Evolutionary conservation across 192 early-diverging fungal species (phyloP), one percentile per base, ranked within the genome.

Genomic region (Linnemannia exigua): DNA sequence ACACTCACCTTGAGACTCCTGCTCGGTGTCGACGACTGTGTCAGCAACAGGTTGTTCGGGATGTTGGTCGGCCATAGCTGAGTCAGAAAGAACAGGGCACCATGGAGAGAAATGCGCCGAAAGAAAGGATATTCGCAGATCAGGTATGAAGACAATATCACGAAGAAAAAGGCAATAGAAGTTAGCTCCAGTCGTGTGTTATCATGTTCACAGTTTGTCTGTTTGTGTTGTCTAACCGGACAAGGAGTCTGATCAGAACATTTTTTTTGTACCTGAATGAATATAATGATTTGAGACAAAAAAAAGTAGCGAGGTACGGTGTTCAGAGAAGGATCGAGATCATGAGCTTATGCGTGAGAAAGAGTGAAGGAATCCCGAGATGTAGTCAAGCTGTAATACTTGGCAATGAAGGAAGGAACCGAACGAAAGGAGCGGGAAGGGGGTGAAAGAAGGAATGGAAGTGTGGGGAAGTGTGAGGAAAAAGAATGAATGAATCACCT

Each of bases 1-100:
- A 54, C 52, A 28, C 80, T 51, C 38, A 86, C 84, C 84, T 86
- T 86, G 84, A 54, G 66, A 33, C 22, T 86, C 84, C 51, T 86
- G 84, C 71, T 86, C 84, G 37, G 70, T 37, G 33, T 70, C 74
- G 63, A 80, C 84, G 58, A 68, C 72, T 8, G 47, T 74, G 70
- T 86, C 84, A n/a, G 78, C 75, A 37, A 80, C 37, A 25, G 54
- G 66, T 38, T 86, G 77, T 35, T 86, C 79, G 41, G 75, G 84
- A 9, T 63, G 66, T 46, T 76, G 73, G 33, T 86, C 84, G 69
- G 84, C 41, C 84, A 86, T 86, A 69, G 44, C 74, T 86, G 28
- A 63, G 58, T 22, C 58, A 12, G n/a, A 63, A 63, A 31, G 58
- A 63, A 11, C 25, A 16, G 12, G 9, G 41, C 9, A 44, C 41